phyloP scores from a whole-genome alignment of 257 asterid genomes.

The Solanum pennellii region DNA sequence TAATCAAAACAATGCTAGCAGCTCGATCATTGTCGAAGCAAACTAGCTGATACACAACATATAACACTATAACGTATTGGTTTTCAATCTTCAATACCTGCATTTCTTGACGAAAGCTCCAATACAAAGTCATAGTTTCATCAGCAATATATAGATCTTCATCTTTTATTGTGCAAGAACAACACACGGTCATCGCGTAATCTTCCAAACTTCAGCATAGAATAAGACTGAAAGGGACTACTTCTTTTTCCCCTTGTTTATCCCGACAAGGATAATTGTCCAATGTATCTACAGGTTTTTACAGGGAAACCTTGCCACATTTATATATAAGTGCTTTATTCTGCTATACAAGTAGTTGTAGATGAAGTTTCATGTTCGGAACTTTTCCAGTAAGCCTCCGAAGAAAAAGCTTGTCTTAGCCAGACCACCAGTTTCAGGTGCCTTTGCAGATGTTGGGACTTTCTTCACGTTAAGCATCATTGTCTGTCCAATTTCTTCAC shows the following conservation, averaged over 20 bases:
- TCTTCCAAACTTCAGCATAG: background rate
- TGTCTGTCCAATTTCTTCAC: conserved; percentile 70
- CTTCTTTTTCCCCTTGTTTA: background rate
- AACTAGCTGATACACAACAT: background rate
- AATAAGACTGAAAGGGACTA: background rate
- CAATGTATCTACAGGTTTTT: background rate
- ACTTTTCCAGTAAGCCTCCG: conserved; percentile 62
- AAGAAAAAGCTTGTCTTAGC: conserved; percentile 78
- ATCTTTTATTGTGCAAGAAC: background rate
- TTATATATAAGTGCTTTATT: background rate
- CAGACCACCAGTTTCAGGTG: conserved; percentile 53
- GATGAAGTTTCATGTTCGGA: conserved; percentile 21
- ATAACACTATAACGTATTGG: background rate
- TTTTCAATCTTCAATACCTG: background rate
- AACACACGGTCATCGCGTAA: background rate
- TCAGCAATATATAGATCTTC: background rate
- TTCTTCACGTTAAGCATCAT: conserved; percentile 80
- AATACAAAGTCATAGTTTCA: background rate
- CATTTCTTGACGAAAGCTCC: background rate
- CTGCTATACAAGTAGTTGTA: background rate
- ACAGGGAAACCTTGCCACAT: background rate
- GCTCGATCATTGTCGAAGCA: background rate
- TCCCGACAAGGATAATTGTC: background rate
- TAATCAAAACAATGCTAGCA: background rate
- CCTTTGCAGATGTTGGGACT: conserved; percentile 33